Evolutionary conservation across 1,284 basidiomycete species (phyloP).

Genomic region (Ceratobasidium sp.): DNA sequence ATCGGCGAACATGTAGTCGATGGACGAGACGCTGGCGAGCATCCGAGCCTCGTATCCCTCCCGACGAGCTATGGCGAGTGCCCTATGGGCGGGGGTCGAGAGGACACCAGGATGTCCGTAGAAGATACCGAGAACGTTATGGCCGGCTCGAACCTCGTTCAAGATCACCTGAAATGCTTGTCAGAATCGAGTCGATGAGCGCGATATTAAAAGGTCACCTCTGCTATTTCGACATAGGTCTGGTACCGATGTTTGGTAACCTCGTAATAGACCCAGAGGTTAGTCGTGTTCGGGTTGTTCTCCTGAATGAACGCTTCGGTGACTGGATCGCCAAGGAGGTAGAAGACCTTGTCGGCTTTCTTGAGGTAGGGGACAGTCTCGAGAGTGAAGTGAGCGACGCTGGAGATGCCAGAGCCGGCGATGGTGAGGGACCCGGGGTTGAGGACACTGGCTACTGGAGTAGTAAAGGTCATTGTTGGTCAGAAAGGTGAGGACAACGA

Average conservation of each 20-base stretch:
- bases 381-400: background rate
- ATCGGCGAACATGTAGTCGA: background rate
- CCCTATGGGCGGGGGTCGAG: background rate
- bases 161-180: background rate
- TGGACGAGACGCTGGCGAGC: background rate
- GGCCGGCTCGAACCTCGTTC: background rate
- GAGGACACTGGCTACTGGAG: no score
- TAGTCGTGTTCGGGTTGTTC: background rate
- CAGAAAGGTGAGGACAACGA: no score
- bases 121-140: background rate
- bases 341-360: background rate
- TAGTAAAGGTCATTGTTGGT: no score
- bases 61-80: background rate
- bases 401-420: background rate
- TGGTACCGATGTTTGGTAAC: background rate
- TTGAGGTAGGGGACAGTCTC: background rate
- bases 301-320: slow-evolving; percentile 4
- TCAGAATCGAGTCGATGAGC: background rate
- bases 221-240: slow-evolving; percentile 2
- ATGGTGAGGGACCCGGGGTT: background rate
- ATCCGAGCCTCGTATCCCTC: slow-evolving; percentile 4
- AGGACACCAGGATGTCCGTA: slow-evolving; percentile 1
- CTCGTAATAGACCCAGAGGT: background rate
- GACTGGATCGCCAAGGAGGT: background rate
- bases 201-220: background rate